Base-by-base conservation (phyloP, 2,329 filamentous ascomycete species). In the Clarireedia paspali region DNA sequence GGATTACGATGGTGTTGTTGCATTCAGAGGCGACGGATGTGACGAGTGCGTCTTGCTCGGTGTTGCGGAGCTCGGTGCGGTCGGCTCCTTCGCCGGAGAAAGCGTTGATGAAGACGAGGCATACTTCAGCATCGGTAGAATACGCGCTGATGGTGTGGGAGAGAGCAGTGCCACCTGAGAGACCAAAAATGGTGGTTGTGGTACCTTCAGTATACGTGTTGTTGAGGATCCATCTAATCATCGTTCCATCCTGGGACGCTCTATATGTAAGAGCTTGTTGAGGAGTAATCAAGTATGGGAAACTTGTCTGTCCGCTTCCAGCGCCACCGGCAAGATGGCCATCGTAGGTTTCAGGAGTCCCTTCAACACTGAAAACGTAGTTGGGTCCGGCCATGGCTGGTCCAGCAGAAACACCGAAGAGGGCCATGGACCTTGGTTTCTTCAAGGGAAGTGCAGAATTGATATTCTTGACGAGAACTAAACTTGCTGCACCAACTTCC, bases 141-240 rank as follows among this genome's bases (percentile, higher is more conserved):
- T 53, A 48, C 91, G 94, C 53, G 92, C 85, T 80, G 68, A 91
- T 79, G 12, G 91, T 84, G 63, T 96, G 96, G 64, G 87, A 91
- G 65, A 97, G 97, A 7, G 96, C 91, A 38, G 97, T 79, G 61
- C 91, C 77, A 0, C 86, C 84, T 49, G 84, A 83, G 23, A 80
- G 59, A 85, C 79, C 4, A 75, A 73, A 6, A 76, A 74, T 20
- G 39, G 15, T 20, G 39, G 15, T 20, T 20, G 39, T 40, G 39
- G 39, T n/a, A 2, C 15, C 14, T n/a, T 40, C 39, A 4, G 39
- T 40, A 4, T 40, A 40, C 3, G 39, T 40, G 17, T 40, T 40
- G 39, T 40, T 40, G 17, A 40, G 39, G 17, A 40, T 40, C 39
- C 39, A 40, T 7, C 39, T 6, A 14, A 40, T 40, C 39, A 40